Evolutionary conservation across 2,329 filamentous ascomycete species (phyloP), one percentile per base, ranked within the genome.

Genomic region (Curvularia sp.): DNA sequence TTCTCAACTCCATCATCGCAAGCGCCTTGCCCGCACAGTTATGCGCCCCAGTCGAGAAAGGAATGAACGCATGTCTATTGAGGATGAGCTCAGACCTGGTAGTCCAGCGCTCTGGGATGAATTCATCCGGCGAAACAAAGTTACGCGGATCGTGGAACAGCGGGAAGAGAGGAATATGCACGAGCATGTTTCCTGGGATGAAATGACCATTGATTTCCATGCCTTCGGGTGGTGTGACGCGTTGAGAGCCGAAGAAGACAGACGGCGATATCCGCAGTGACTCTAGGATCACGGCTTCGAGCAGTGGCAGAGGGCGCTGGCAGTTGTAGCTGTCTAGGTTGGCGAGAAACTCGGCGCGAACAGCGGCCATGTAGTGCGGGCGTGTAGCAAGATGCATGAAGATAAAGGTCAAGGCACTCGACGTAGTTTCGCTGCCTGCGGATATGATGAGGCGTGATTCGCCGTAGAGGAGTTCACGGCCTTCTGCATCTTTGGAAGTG

Each of bases 21-120:
- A 89, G 75, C 0, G 46, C 82, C 79, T 90, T 90, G 0, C 89
- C 89, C 44, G 90, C 88, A 70, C 89, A 91, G 5, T 86, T 87
- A 24, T 89, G 80, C 0, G 87, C 84, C 0, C 89, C 89, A 48
- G 89, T 79, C 26, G 83, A 86, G 65, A 91, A 91, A 1, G 91
- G 88, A 56, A 87, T 90, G 74, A 90, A 93, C 0, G 89, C 89
- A 35, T 81, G 46, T 38, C 55, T 67, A 26, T 67, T 63, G 1
- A 63, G 42, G 3, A 71, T 53, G 18, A 71, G 42, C 3, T 69
- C 66, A 4, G 64, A 61, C 3, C 33, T 54, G 7, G 57, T 62
- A 0, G 62, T 69, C 69, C 69, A 72, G 3, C 66, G 54, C 48
- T 72, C 67, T 4, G 68, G 69, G 12, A 75, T 43, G 43, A 75